A percentile compares a stretch with the other conserved stretches of the same genome.
These are phyloP conservation scores for Leptomonas pyrrhocoris DNA, from an alignment of 208 protist genomes.

Conservation along the genomic window DNA sequence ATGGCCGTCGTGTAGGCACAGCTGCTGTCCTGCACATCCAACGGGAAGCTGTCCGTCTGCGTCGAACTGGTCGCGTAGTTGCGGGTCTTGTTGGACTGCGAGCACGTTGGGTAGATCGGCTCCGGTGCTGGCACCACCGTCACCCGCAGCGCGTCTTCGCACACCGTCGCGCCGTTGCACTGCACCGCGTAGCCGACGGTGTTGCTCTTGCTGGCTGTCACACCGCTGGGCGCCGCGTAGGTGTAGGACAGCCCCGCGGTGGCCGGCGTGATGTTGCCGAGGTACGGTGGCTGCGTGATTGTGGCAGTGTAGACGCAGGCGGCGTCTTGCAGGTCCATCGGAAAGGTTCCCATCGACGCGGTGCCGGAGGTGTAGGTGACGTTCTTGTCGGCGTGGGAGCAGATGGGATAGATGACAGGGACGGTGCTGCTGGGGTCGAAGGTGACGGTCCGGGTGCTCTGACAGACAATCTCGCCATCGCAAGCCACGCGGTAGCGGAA, in stretches of 20 bases:
- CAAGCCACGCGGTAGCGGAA: slow-evolving; percentile 31
- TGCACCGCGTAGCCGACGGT: slow-evolving; percentile 24
- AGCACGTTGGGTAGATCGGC: slow-evolving; percentile 24
- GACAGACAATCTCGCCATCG: slow-evolving; percentile 37
- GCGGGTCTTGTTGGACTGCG: slow-evolving; percentile 15
- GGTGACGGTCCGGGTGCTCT: slow-evolving; percentile 22
- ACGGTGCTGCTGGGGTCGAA: slow-evolving; percentile 16
- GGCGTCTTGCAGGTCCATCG: slow-evolving; percentile 21
- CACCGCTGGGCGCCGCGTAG: slow-evolving; percentile 17
- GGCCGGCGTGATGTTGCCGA: slow-evolving; percentile 14
- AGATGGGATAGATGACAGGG: slow-evolving; percentile 8
- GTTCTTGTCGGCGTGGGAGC: slow-evolving; percentile 6
- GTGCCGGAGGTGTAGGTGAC: slow-evolving; percentile 11
- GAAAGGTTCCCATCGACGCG: slow-evolving; percentile 18
- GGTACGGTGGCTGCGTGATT: slow-evolving; percentile 7
- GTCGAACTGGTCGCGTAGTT: slow-evolving; percentile 28
- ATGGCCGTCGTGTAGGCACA: slow-evolving; percentile 31
- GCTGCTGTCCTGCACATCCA: slow-evolving; percentile 26
- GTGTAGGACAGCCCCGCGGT: slow-evolving; percentile 14
- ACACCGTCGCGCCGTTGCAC: slow-evolving; percentile 39
- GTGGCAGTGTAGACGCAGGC: slow-evolving; percentile 25
- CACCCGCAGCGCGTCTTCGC: slow-evolving; percentile 26
- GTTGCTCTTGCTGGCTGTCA: slow-evolving; percentile 4
- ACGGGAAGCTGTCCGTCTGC: slow-evolving; percentile 25
- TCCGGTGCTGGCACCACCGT: slow-evolving; percentile 15